Evolutionary conservation across 192 early-diverging fungal species (phyloP).

Genomic region (Cetraspora pellucida): DNA sequence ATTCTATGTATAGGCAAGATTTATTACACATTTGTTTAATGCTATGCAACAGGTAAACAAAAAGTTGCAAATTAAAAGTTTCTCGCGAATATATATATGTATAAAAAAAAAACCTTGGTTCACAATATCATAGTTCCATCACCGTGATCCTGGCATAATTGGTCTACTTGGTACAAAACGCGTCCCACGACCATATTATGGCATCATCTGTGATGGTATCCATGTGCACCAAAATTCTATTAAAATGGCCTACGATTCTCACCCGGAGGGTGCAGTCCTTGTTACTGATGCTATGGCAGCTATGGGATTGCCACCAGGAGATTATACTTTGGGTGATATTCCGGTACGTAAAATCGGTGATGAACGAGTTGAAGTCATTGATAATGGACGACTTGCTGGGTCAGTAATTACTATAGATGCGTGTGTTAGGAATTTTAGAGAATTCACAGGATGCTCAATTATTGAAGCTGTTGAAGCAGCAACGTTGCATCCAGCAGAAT

Average conservation of each 20-base stretch:
- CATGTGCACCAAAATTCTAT: constrained; percentile 82
- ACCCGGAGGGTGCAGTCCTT: constrained; percentile 74
- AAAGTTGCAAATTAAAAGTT: too few species aligned
- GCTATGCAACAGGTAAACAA: constrained; percentile 68
- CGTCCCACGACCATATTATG: constrained; percentile 73
- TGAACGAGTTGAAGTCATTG: constrained; percentile 72
- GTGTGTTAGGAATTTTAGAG: constrained; percentile 77
- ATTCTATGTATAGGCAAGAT: constrained; percentile 37
- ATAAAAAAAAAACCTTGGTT: constrained; percentile 3
- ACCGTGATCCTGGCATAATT: constrained; percentile 82
- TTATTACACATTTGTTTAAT: constrained; percentile 86
- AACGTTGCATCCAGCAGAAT: constrained; percentile 74
- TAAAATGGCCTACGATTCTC: constrained; percentile 79
- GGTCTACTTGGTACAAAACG: constrained; percentile 68
- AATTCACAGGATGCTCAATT: constrained; percentile 73
- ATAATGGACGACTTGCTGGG: constrained; percentile 76
- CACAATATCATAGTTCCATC: constrained; percentile 64
- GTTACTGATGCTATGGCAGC: constrained; percentile 85
- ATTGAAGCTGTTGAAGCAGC: constrained; percentile 83
- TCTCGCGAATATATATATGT: neutral
- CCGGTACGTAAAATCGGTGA: constrained; percentile 60
- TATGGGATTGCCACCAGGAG: constrained; percentile 61
- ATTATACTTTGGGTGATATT: constrained; percentile 73
- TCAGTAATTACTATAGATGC: constrained; percentile 66
- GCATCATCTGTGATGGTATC: constrained; percentile 83